Percentiles rank a stretch among this genome's conserved stretches.
phyloP scores from a whole-genome alignment of 108 stramenopile species.

The Parietichytrium sp. region DNA sequence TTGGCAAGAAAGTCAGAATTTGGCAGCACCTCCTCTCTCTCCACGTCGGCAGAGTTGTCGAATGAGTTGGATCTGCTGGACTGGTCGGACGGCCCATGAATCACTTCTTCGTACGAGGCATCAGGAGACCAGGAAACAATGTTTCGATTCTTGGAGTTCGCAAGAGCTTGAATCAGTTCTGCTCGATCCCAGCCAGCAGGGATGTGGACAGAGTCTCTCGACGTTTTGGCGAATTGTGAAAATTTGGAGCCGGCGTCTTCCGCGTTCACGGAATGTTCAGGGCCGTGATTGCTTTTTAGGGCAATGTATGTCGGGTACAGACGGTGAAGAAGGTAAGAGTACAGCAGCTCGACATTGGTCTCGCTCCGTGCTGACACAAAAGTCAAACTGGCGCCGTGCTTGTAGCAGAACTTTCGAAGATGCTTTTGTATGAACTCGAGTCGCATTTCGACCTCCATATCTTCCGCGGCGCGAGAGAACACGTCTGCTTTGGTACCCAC shows the following conservation, averaged over 20 bases:
- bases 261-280: background rate
- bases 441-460: background rate
- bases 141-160: background rate
- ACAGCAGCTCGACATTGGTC: background rate
- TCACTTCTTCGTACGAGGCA: background rate
- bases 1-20: slow-evolving; percentile 18
- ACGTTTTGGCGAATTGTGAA: no score
- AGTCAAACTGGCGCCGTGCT: slow-evolving; percentile 10
- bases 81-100: background rate
- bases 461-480: background rate
- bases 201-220: background rate
- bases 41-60: background rate
- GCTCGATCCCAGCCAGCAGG: background rate
- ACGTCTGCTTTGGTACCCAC: background rate
- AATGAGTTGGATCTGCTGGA: background rate
- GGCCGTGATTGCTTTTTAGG: no score
- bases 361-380: background rate
- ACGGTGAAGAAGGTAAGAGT: background rate
- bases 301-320: no score
- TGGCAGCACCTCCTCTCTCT: background rate
- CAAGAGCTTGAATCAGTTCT: slow-evolving; percentile 1
- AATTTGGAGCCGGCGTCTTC: background rate
- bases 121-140: background rate
- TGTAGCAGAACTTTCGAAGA: background rate
- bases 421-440: slow-evolving; percentile 21